Conservation (phyloP, 345 rosid species). For the Ceriops decandra region DNA sequence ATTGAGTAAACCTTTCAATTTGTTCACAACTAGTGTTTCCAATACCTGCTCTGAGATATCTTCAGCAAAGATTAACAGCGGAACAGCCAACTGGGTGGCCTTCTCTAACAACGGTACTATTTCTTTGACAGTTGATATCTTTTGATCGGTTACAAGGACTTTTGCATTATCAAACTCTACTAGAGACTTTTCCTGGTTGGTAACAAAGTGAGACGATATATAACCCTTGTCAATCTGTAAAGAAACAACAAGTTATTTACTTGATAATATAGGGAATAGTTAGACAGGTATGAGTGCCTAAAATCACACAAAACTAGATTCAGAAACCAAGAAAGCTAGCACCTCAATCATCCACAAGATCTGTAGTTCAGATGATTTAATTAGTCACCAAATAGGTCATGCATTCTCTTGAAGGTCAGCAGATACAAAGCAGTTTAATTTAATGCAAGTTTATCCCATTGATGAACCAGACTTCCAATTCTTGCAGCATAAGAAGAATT, state of each 20-base stretch:
- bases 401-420: neutral
- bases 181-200: constrained; percentile 64
- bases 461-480: neutral
- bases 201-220: constrained; percentile 75
- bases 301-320: neutral
- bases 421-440: neutral
- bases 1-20: constrained; percentile 63
- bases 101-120: constrained; percentile 72
- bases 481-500: neutral
- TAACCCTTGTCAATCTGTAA: constrained; percentile 79
- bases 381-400: neutral
- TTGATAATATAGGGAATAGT: too few species aligned
- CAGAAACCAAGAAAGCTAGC: neutral
- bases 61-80: constrained; percentile 74
- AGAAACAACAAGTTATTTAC: constrained; percentile 14
- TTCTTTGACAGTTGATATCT: constrained; percentile 60
- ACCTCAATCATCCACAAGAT: constrained; percentile 3
- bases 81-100: constrained; percentile 67
- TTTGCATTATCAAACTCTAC: constrained; percentile 81
- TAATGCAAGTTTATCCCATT: neutral
- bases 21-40: constrained; percentile 70
- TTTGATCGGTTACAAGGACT: constrained; percentile 75
- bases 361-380: neutral
- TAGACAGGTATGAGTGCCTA: too few species aligned
- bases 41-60: constrained; percentile 64